Evolutionary conservation across 352 stramenopile species (phyloP), one percentile per base, ranked within the genome.

Genomic region (Phytophthora tentaculata): DNA sequence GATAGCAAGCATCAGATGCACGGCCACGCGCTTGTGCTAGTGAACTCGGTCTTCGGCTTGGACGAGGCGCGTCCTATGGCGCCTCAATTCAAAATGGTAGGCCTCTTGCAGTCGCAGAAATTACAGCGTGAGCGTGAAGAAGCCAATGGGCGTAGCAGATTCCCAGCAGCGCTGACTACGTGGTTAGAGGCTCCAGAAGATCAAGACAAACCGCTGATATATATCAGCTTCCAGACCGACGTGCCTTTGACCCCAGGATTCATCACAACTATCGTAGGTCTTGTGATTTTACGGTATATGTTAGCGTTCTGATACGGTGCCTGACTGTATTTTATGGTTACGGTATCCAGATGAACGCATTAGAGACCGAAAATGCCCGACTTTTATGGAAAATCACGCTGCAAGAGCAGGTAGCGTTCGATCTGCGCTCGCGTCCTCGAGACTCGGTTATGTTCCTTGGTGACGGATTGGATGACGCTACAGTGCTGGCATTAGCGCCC

Each of bases 11-110:
- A 83, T 39, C 74, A 88, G 28, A 67, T 89, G 44, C 80, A 83
- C 59, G 79, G 80, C 24, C 69, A 87, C 26, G 66, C 73, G 32
- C 77, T 96, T 32, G 86, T 96, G 48, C 72, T 97, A 29, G 84
- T 86, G 49, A 94, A 92, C 60, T 93, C 88, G 20, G 76, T 90
- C 35, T 93, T 97, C 48, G 90, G 90, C 5, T 72, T 96, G 68
- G 90, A 97, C 48, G 76, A 92, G 22, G 67, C 90, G 12, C 80
- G 90, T 6, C 83, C 87, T 6, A 82, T 97, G 26, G 64, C 82
- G 17, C 88, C 88, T 29, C 79, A 96, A 48, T 91, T 95, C 49
- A 82, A 83, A 44, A 81, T 97, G 70, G 76, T 97, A 41, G 79
- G 81, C 3, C 71, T 91, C 43, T 58, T 95, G 26, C 79, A 79